Percentiles rank a stretch among this genome's conserved stretches.
These are phyloP conservation scores for Lecanoromycetidae sp. DNA, from an alignment of 2,329 filamentous ascomycete genomes.

Conservation along the genomic window DNA sequence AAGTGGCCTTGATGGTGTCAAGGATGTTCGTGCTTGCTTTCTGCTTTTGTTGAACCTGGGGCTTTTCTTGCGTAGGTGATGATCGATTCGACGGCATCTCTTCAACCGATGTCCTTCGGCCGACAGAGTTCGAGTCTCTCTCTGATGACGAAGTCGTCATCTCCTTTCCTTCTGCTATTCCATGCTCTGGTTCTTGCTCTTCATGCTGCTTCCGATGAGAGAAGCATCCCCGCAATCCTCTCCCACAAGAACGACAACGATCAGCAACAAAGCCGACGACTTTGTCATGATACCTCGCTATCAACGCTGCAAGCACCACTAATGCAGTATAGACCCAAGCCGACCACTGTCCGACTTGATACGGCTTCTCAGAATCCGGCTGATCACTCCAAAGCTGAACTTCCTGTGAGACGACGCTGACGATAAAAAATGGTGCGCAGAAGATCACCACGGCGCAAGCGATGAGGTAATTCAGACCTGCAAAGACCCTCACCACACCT, in stretches of 20 bases:
- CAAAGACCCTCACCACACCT: neutral
- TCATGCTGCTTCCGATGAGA: neutral
- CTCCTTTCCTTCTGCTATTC: too few species aligned
- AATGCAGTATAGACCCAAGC: constrained; percentile 19
- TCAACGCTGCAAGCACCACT: constrained; percentile 20
- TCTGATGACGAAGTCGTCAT: too few species aligned
- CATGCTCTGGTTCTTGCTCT: neutral
- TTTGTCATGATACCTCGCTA: constrained; percentile 4
- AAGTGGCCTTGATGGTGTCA: neutral
- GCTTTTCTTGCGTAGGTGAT: neutral
- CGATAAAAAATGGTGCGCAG: constrained; percentile 20
- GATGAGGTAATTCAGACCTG: constrained; percentile 20
- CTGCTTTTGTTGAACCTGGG: neutral
- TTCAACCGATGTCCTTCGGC: neutral
- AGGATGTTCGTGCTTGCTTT: neutral
- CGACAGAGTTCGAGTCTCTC: neutral
- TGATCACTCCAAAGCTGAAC: constrained; percentile 18
- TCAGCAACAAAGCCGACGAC: neutral
- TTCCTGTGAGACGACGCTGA: constrained; percentile 23
- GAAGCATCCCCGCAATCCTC: neutral
- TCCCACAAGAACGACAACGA: neutral
- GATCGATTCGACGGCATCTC: neutral
- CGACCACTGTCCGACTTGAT: constrained; percentile 23
- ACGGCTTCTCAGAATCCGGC: constrained; percentile 20
- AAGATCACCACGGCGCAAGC: constrained; percentile 20